phyloP scores from a whole-genome alignment of 805 yeast genomes.

The Candida qinlingensis region DNA sequence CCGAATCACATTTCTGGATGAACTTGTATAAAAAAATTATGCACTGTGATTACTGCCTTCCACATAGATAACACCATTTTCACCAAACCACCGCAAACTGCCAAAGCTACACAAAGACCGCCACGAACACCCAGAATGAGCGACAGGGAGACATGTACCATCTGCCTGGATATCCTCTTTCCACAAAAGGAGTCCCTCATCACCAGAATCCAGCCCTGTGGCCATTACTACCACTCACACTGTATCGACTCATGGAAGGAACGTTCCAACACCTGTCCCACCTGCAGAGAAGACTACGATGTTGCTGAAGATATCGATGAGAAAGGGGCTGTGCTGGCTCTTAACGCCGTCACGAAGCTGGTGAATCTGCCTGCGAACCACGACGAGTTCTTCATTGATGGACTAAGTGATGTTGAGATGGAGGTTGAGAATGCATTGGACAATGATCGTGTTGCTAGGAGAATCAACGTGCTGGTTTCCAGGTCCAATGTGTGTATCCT shows the following conservation, averaged over 20 bases:
- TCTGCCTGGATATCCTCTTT: constrained; percentile 46
- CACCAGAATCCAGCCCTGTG: constrained; percentile 39
- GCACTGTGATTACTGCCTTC: too few species aligned
- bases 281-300: constrained; percentile 47
- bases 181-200: constrained; percentile 13
- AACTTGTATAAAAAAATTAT: too few species aligned
- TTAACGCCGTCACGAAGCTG: constrained; percentile 12
- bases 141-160: constrained; percentile 42
- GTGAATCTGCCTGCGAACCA: constrained; percentile 3
- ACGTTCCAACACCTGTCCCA: constrained; percentile 55
- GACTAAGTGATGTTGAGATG: constrained; percentile 1
- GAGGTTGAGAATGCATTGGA: constrained; percentile 6
- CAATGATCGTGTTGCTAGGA: constrained; percentile 12
- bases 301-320: constrained; percentile 30
- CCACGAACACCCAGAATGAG: too few species aligned
- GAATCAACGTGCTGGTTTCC: constrained; percentile 18
- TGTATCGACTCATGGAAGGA: constrained; percentile 57
- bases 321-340: constrained; percentile 11
- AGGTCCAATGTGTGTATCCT: constrained; percentile 19
- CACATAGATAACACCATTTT: too few species aligned
- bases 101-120: too few species aligned
- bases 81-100: not conserved
- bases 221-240: constrained; percentile 49
- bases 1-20: too few species aligned
- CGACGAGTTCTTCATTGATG: constrained; percentile 17